A percentile compares a stretch with the other conserved stretches of the same genome.
phyloP scores from a whole-genome alignment of 371 early-diverging fungal genomes.

The Syncephalis fuscata region DNA sequence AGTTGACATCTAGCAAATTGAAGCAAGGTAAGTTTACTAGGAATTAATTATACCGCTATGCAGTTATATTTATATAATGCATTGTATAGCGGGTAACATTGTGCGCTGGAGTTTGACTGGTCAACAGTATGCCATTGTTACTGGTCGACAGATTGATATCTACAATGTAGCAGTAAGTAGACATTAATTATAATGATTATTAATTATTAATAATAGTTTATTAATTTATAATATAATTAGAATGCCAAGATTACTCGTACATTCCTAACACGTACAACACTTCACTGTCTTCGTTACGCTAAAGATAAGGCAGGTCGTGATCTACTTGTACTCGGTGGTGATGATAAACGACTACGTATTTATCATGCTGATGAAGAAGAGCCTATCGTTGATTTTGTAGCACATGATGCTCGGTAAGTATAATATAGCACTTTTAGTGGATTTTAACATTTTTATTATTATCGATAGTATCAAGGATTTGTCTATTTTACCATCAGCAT shows the following conservation, averaged over 20 bases:
- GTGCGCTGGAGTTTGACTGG: slow-evolving; percentile 66
- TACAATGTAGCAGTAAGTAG: slow-evolving; percentile 31
- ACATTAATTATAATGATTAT: too few species aligned
- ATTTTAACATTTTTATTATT: neutral
- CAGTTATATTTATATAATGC: slow-evolving; percentile 1
- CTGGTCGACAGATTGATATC: slow-evolving; percentile 47
- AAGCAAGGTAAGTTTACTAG: slow-evolving; percentile 18
- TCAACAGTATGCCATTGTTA: slow-evolving; percentile 55
- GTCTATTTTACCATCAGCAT: neutral
- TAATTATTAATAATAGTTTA: neutral
- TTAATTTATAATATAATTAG: slow-evolving; percentile 9
- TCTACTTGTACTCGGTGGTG: slow-evolving; percentile 45
- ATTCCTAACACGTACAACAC: slow-evolving; percentile 27
- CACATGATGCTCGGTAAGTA: slow-evolving; percentile 25
- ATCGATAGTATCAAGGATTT: neutral
- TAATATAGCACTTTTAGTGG: too few species aligned
- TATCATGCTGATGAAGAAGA: slow-evolving; percentile 34
- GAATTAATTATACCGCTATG: slow-evolving; percentile 4
- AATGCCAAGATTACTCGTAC: slow-evolving; percentile 26
- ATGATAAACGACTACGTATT: slow-evolving; percentile 53
- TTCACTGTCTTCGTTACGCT: slow-evolving; percentile 27
- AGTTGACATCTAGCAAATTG: slow-evolving; percentile 49
- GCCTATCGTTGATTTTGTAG: slow-evolving; percentile 29
- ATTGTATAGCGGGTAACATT: slow-evolving; percentile 27
- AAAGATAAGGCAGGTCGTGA: slow-evolving; percentile 24